These are phyloP conservation scores for Eimeria zaria DNA, from an alignment of 169 alveolate genomes.

Conservation along the genomic window DNA sequence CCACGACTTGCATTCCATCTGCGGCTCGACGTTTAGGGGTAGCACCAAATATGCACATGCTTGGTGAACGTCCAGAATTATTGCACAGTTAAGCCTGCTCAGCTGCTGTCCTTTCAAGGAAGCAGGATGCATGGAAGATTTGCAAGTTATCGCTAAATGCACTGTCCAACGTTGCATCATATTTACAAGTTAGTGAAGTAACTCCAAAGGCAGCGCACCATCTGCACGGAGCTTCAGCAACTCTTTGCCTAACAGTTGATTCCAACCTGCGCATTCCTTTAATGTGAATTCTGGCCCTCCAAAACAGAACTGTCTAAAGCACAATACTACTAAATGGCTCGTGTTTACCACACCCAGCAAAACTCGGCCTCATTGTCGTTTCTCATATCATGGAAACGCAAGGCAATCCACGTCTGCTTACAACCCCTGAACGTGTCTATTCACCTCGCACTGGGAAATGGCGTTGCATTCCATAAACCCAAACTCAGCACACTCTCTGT, in stretches of 20 bases:
- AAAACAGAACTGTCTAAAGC: not conserved
- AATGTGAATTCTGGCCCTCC: not conserved
- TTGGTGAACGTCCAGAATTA: not conserved
- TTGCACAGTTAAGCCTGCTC: not conserved
- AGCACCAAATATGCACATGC: not conserved
- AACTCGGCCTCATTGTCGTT: too few relatives aligned
- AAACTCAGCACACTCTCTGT: too few relatives aligned
- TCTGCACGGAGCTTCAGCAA: not conserved
- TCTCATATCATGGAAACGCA: too few relatives aligned
- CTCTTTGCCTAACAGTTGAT: not conserved
- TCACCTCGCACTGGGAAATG: too few relatives aligned
- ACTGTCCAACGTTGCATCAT: not conserved
- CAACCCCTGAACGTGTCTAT: too few relatives aligned
- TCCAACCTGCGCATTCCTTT: not conserved
- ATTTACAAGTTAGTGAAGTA: not conserved
- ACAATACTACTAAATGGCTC: not conserved
- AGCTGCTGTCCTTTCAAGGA: not conserved
- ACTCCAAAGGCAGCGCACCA: not conserved
- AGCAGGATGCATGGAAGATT: not conserved
- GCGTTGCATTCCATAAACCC: too few relatives aligned
- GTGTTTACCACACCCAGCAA: too few relatives aligned
- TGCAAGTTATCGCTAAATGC: not conserved
- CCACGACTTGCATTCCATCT: not conserved
- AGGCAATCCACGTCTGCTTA: too few relatives aligned
- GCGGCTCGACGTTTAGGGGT: not conserved